Base-by-base conservation (phyloP, 805 yeast species). In the Candida silvicultrix region DNA sequence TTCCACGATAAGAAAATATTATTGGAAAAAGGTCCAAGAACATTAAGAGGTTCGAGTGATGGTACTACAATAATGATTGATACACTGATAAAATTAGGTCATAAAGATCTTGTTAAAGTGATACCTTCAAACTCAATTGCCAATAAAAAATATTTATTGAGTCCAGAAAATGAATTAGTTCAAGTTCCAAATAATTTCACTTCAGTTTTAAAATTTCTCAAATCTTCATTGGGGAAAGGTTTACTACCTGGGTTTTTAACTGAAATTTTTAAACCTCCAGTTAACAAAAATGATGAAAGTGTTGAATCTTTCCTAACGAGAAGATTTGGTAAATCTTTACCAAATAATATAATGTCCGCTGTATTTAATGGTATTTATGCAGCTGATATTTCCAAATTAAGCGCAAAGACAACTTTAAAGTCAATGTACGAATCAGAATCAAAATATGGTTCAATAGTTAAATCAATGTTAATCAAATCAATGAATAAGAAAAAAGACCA, bases 21-120 rank as follows among this genome's bases (percentile, higher is more conserved):
- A 41, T 62, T 88, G 28, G 98, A 94, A 56, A 84, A 83, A 50
- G 99, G 98, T 0, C 98, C 99, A 0, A 69, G 98, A 42, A 94
- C 98, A 0, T 67, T 94, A 39, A 69, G 97, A 49, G 96, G 96
- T 0, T 78, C 78, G 6, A 85, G 89, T 45, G 81, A 81, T 37
- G 98, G 98, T 0, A 79, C 89, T 0, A 66, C 84, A 28, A 56
- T 87, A 22, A 76, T 86, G 8, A 65, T 84, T 20, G 95, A 86
- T 58, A 70, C 80, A 2, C 58, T 87, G 46, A 46, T 57, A 18
- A 58, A 60, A 31, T 63, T 85, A 43, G 78, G 80, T 0, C 53
- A 66, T 11, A 67, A 66, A 8, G 70, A 75, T 37, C 71, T 75
- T 32, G 66, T 92, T 6, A 71, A 73, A 45, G 89, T 81, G 10